Evolutionary conservation across 176 grass and related monocot species (phyloP).

Genomic region (Miscanthus lutarioriparius): DNA sequence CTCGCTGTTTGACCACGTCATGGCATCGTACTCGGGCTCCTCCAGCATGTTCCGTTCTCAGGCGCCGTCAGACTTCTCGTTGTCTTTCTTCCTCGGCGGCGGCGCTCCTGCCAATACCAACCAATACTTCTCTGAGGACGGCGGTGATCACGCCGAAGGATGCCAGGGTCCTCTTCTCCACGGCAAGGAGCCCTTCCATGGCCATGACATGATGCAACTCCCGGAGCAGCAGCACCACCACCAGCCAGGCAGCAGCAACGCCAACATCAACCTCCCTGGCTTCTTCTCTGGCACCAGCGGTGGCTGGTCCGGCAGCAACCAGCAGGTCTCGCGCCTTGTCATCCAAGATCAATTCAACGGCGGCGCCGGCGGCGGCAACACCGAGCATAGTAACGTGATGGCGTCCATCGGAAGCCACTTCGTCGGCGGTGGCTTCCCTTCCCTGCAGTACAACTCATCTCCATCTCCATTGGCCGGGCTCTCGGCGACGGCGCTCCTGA

Average conservation of each 20-base stretch:
- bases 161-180: constrained; percentile 55
- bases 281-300: constrained; percentile 51
- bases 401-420: constrained; percentile 34
- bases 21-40: constrained; percentile 33
- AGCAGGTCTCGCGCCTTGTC: constrained; percentile 48
- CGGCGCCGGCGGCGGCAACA: neutral
- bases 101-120: neutral
- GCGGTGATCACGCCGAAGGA: constrained; percentile 23
- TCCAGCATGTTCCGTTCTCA: constrained; percentile 44
- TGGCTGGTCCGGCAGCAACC: constrained; percentile 3
- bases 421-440: neutral
- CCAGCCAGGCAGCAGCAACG: constrained; percentile 9
- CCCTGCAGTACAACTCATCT: constrained; percentile 27
- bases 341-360: constrained; percentile 48
- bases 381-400: constrained; percentile 4
- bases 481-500: constrained; percentile 86
- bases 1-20: constrained; percentile 52
- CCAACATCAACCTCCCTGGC: constrained; percentile 30
- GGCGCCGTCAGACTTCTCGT: neutral
- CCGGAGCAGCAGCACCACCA: constrained; percentile 50
- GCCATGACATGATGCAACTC: constrained; percentile 60
- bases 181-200: constrained; percentile 67
- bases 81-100: constrained; percentile 52
- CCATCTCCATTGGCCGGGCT: constrained; percentile 15
- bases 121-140: constrained; percentile 57